phyloP scores from a whole-genome alignment of 208 protist genomes.

The Angomonas deanei region DNA sequence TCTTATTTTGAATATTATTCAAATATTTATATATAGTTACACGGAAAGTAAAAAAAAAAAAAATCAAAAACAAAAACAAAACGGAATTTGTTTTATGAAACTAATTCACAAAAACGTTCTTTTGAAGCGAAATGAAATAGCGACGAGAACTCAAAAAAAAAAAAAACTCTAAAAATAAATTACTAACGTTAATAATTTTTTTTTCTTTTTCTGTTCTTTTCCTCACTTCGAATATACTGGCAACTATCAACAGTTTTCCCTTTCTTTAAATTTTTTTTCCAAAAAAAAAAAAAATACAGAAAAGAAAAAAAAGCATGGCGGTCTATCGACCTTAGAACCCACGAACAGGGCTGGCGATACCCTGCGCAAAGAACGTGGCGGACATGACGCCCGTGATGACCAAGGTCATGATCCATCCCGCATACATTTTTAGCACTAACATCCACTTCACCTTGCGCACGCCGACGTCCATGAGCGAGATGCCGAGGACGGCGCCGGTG shows the following conservation, averaged over 20 bases:
- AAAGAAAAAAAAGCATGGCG: slow-evolving; percentile 14
- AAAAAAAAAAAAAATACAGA: slow-evolving; percentile 10
- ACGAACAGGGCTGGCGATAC: slow-evolving; percentile 28
- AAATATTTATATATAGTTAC: background rate
- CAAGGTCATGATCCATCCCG: slow-evolving; percentile 44
- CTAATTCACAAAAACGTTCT: background rate
- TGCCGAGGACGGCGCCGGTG: slow-evolving; percentile 64
- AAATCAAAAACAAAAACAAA: background rate
- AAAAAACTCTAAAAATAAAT: background rate
- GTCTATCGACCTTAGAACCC: no score
- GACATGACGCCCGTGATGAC: slow-evolving; percentile 37
- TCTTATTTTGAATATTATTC: background rate
- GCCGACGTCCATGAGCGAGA: slow-evolving; percentile 49
- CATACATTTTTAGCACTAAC: slow-evolving; percentile 45
- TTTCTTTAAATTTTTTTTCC: slow-evolving; percentile 2
- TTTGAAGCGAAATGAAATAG: slow-evolving; percentile 2
- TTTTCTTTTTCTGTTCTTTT: background rate
- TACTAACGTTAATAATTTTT: background rate
- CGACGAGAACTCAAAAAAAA: background rate
- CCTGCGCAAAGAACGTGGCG: slow-evolving; percentile 52
- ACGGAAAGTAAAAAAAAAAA: background rate
- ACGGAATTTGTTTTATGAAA: background rate
- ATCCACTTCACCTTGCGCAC: slow-evolving; percentile 31
- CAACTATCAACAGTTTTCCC: slow-evolving; percentile 1
- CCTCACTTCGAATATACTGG: background rate